phyloP scores from a whole-genome alignment of 2,329 filamentous ascomycete genomes.

The Neoscytalidium dimidiatum region DNA sequence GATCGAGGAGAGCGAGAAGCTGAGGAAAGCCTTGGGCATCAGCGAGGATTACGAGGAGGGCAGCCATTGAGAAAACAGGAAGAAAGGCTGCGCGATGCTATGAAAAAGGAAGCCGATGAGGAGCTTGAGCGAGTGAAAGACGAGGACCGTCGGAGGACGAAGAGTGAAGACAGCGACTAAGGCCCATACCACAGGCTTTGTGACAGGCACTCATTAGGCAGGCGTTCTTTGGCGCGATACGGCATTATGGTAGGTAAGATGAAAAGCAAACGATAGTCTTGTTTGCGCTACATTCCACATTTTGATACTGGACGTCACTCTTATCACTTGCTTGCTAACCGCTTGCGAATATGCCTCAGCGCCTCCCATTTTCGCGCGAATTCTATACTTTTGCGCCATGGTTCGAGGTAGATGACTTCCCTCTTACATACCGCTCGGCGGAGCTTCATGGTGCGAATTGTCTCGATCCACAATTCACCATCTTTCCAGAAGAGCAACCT shows the following conservation, averaged over 20 bases:
- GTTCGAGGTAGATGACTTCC: not conserved
- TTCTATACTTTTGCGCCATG: not conserved
- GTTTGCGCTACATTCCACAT: not conserved
- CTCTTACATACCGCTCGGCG: too few species aligned
- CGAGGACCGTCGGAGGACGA: not conserved
- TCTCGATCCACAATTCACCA: not conserved
- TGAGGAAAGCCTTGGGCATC: conserved; percentile 85
- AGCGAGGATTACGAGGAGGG: conserved; percentile 83
- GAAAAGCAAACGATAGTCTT: not conserved
- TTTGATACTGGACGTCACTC: not conserved
- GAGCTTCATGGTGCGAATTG: not conserved
- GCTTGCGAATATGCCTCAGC: too few species aligned
- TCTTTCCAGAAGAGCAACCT: not conserved
- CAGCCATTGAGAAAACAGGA: conserved; percentile 81
- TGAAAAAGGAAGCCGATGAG: conserved; percentile 42
- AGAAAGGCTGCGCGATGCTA: conserved; percentile 58
- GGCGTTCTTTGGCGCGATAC: not conserved
- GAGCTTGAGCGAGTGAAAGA: conserved; percentile 25
- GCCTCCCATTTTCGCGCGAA: not conserved
- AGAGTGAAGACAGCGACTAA: not conserved
- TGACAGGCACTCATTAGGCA: not conserved
- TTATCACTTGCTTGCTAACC: not conserved
- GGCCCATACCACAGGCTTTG: not conserved
- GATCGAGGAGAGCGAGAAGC: conserved; percentile 88
- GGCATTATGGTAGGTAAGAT: not conserved